Evolutionary conservation across 371 early-diverging fungal genomes (phyloP).

Genomic region (Apophysomyces variabilis): DNA sequence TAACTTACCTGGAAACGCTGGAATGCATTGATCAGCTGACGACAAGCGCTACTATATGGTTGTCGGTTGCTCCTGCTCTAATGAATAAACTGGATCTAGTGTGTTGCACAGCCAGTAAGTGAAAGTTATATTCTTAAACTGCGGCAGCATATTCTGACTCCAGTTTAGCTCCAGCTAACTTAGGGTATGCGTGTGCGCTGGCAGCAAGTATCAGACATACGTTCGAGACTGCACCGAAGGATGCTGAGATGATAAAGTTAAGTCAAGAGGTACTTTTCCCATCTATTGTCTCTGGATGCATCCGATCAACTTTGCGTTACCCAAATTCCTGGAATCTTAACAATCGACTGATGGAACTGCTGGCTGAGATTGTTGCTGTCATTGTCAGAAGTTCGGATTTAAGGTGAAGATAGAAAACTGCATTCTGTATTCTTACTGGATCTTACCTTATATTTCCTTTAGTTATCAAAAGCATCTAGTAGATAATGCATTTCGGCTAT

Average conservation of each 20-base stretch:
- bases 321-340: slow-evolving; percentile 15
- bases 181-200: slow-evolving; percentile 23
- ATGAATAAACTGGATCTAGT: slow-evolving; percentile 3
- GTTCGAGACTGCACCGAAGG: slow-evolving; percentile 20
- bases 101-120: background rate
- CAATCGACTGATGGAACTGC: slow-evolving; percentile 8
- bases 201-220: slow-evolving; percentile 20
- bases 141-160: background rate
- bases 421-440: background rate
- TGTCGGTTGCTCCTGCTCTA: background rate
- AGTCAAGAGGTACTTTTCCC: slow-evolving; percentile 19
- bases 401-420: slow-evolving; percentile 11
- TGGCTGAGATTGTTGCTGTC: background rate
- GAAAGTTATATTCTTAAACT: background rate
- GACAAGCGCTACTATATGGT: background rate
- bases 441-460: background rate
- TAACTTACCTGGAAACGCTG: background rate
- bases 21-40: slow-evolving; percentile 4
- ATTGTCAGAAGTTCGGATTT: slow-evolving; percentile 16
- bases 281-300: slow-evolving; percentile 7
- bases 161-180: background rate
- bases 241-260: slow-evolving; percentile 17
- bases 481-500: slow-evolving; percentile 11
- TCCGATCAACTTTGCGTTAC: background rate
- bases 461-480: slow-evolving; percentile 12